Conservation (phyloP, 345 rosid genomes). For the Citrus reticulata region DNA sequence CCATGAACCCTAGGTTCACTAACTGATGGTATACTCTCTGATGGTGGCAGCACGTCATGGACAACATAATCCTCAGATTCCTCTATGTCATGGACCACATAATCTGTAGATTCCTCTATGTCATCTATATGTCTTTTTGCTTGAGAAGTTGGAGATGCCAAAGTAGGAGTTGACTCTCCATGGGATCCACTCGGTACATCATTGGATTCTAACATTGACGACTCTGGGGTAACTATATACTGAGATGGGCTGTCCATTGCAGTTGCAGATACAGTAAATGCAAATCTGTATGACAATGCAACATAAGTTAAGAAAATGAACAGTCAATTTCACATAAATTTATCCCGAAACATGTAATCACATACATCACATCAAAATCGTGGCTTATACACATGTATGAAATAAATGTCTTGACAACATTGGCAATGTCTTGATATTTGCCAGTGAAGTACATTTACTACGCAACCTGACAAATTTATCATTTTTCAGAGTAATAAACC, state of each 20-base stretch:
- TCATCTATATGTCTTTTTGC: neutral
- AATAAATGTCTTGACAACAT: neutral
- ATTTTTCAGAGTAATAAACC: neutral
- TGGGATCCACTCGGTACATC: conserved; percentile 9
- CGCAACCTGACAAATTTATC: neutral
- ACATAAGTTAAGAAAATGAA: neutral
- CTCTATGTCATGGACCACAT: neutral
- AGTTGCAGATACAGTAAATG: neutral
- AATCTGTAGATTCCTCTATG: neutral
- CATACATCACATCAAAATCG: neutral
- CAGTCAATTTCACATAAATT: neutral
- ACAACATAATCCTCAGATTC: neutral
- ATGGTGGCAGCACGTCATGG: neutral
- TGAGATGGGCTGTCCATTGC: conserved; percentile 11
- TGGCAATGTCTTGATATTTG: neutral
- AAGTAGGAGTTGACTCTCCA: conserved; percentile 8
- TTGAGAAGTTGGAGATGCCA: neutral
- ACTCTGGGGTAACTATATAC: neutral
- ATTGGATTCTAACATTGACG: neutral
- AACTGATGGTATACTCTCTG: neutral
- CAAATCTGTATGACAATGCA: neutral
- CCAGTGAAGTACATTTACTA: neutral
- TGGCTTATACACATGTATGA: neutral
- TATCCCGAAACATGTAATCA: neutral
- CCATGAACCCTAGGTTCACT: neutral